A percentile compares a stretch with the other conserved stretches of the same genome.
These are phyloP conservation scores for Funneliformis mosseae DNA, from an alignment of 192 early-diverging fungal genomes.

Conservation along the genomic window DNA sequence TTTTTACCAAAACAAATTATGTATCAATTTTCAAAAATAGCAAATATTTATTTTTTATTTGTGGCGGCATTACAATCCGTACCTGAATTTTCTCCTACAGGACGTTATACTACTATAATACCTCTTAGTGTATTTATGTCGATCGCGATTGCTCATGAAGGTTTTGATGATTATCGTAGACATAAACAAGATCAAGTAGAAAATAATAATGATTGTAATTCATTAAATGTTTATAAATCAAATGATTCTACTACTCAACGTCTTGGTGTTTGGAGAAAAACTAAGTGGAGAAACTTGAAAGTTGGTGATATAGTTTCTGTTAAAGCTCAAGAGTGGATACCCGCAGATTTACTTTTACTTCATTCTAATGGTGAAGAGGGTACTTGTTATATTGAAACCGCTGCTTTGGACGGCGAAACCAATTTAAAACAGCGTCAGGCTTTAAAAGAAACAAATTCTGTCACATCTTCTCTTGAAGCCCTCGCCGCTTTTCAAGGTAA, in stretches of 20 bases:
- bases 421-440: slow-evolving; percentile 86
- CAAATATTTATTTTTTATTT: slow-evolving; percentile 71
- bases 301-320: slow-evolving; percentile 81
- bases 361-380: slow-evolving; percentile 72
- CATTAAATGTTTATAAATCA: slow-evolving; percentile 58
- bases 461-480: slow-evolving; percentile 47
- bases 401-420: slow-evolving; percentile 86
- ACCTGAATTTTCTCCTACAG: slow-evolving; percentile 76
- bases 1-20: slow-evolving; percentile 67
- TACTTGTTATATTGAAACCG: slow-evolving; percentile 84
- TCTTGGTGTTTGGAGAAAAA: slow-evolving; percentile 48
- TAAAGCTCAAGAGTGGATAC: slow-evolving; percentile 78
- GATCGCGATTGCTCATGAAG: slow-evolving; percentile 79
- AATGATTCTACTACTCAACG: slow-evolving; percentile 50
- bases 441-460: slow-evolving; percentile 59
- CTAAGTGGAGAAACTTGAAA: slow-evolving; percentile 62
- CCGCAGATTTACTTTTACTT: slow-evolving; percentile 78
- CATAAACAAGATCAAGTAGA: slow-evolving; percentile 67
- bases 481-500: slow-evolving; percentile 56
- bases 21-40: slow-evolving; percentile 69
- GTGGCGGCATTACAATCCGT: slow-evolving; percentile 60
- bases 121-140: slow-evolving; percentile 75
- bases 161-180: slow-evolving; percentile 70
- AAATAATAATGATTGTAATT: slow-evolving; percentile 58
- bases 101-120: slow-evolving; percentile 75